Base-by-base conservation (phyloP, 305 asterid species). In the Fraxinus paxiana region DNA sequence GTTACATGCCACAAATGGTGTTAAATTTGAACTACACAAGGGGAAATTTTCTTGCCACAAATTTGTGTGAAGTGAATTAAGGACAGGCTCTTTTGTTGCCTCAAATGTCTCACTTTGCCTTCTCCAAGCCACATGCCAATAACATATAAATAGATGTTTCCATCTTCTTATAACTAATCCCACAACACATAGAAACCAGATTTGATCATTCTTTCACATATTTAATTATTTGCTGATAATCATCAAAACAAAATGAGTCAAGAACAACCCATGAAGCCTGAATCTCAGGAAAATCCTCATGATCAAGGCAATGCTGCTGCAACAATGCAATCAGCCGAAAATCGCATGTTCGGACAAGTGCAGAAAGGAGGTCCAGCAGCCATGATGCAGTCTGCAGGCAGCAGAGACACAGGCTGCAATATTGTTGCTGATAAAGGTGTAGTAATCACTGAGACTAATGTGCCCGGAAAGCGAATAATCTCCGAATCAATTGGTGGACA, bases 191-290 rank as follows among this genome's bases (percentile, higher is more conserved):
- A 67, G 9, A 67, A 65, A 28, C 18, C 73, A 67, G 3, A 28
- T 67, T 67, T 28, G 37, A 12, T 10, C 13, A 10, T 67, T 28
- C 73, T 28, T 24, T 26, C 37, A 67, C 35, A 28, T 1, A 67
- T 12, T 67, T 26, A 67, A 67, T 13, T 28, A 8, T 28, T 67
- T 67, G 18, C 9, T 67, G 37, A 28, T 13, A 28, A 26, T 67
- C 73, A 67, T 28, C 38, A 28, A 12, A 67, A 67, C 79, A 87
- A 84, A 69, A 92, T 90, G 97, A 91, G 89, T 85, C 97, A 90
- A 81, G 91, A 87, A 84, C 94, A 90, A 30, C 91, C 87, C 46
- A 73, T 33, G 51, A 92, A 85, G 82, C 80, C 86, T 67, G 78
- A 80, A 48, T 80, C 80, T 35, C 46, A 73, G 74, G 34, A 82